Evolutionary conservation across 257 asterid species (phyloP), one percentile per base, ranked within the genome.

Genomic region (Fraxinus pennsylvanica): DNA sequence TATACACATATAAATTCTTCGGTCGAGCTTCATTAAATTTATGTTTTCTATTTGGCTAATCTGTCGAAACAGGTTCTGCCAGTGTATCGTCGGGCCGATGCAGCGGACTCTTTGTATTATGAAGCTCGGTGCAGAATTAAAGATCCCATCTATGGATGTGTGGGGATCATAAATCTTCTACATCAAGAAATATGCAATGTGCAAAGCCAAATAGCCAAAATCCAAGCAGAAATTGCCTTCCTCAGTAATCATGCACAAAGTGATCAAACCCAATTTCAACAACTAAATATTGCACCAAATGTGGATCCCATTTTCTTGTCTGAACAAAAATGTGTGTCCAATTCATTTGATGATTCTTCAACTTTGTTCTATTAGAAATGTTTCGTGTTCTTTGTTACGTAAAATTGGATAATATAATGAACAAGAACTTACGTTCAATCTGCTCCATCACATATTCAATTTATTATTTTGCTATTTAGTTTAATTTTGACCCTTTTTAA

Each of bases 131-230:
- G 91, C 74, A 80, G 97, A 59, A 76, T 87, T 33, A 81, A 82
- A 30, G 93, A 91, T 72, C 96, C 93, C 0, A 88, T 89, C 8
- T 87, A 91, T 7, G 96, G 96, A 0, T 84, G 94, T 35, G 97
- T 85, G 0, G 96, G 94, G 12, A 72, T 81, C 32, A 83, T 92
- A 9, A 82, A 84, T 21, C 9, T 65, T 5, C 78, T 93, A 57
- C 74, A 81, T 17, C 88, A 90, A 43, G 88, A 93, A 74, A 87
- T 91, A 57, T 21, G 80, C 6, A 66, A 61, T 5, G 82, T 87
- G 9, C 84, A 89, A 19, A 71, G 79, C n/a, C 85, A 92, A 59
- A 76, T 92, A 8, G 91, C 92, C 9, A 83, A 78, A 19, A 72
- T 83, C 50, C 87, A 83, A 74, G 92, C 90, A 3, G 83, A 92